Evolutionary conservation across 2,329 filamentous ascomycete genomes (phyloP), one percentile per base, ranked within the genome.

Genomic region (Knufia fluminis): DNA sequence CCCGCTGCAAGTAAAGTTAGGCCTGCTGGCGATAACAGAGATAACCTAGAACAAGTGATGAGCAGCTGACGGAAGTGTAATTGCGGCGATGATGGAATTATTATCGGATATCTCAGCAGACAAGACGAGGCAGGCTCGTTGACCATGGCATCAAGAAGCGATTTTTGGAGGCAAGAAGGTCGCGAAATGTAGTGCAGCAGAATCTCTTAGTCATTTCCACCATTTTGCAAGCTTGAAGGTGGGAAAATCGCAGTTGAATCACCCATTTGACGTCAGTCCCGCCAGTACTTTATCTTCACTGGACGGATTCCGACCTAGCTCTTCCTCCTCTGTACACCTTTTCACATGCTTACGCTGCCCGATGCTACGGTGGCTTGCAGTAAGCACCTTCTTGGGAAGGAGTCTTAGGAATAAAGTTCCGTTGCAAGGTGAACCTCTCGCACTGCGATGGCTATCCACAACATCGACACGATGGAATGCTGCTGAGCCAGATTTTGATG

Each of bases 401-500:
- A 16, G 7, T 40, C 22, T 12, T 14, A 36, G 33, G 33, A 36
- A 17, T 6, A 14, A 36, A 4, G 10, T 36, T 17, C 33, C 33
- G 33, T 17, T 7, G 33, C 33, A 16, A 16, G 7, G 33, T 36
- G 33, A 36, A 24, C 45, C 35, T 20, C 23, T 4, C 19, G n/a
- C 14, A 19, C 12, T 35, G 12, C 7, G 33, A 26, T 28, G 36
- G 20, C 20, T 49, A 9, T 42, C 46, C 4, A 26, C 46, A 28
- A 31, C 46, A 9, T n/a, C 17, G 17, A 3, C 36, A 33, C 31
- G 26, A 14, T 26, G n/a, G 24, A 14, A 14, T 16, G 33, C 33
- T 4, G 16, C 51, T 35, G 54, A 59, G 42, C 59, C 57, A 28
- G 63, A 69, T 17, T 58, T 70, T 46, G 55, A 54, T 39, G 64